phyloP scores from a whole-genome alignment of 2,329 filamentous ascomycete genomes.

The Epichloe sibirici region DNA sequence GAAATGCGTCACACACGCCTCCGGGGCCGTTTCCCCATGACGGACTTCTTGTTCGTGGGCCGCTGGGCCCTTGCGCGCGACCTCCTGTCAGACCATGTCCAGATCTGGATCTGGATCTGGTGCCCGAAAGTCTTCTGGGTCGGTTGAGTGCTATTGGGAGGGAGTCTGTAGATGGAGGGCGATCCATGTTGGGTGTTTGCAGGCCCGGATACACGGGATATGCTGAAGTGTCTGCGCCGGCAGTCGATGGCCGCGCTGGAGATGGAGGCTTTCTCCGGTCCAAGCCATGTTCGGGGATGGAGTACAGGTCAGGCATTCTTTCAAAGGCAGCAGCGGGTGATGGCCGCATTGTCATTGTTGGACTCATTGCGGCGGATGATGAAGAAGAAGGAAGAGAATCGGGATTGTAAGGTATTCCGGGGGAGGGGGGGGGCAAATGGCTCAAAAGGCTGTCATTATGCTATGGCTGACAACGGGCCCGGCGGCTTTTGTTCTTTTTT shows the following conservation, averaged over 20 bases:
- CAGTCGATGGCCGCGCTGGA: slow-evolving; percentile 5
- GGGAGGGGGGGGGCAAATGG: not conserved
- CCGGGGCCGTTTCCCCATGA: slow-evolving; percentile 26
- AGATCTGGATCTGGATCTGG: not conserved
- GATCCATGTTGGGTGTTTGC: slow-evolving; percentile 15
- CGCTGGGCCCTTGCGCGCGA: slow-evolving; percentile 13
- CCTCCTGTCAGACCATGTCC: not conserved
- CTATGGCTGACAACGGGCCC: not conserved
- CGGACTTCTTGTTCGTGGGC: slow-evolving; percentile 14
- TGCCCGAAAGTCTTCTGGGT: slow-evolving; percentile 23
- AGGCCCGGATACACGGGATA: slow-evolving; percentile 21
- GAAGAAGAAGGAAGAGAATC: not conserved
- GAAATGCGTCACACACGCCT: slow-evolving; percentile 38
- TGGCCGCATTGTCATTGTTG: slow-evolving; percentile 8
- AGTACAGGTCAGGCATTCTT: slow-evolving; percentile 8
- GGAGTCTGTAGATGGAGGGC: slow-evolving; percentile 12
- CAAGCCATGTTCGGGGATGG: slow-evolving; percentile 3
- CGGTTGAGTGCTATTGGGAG: slow-evolving; percentile 20
- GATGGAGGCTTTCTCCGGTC: slow-evolving; percentile 8
- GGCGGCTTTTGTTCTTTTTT: not conserved
- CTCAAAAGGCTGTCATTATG: not conserved
- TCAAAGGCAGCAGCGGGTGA: slow-evolving; percentile 8
- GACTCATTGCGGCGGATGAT: slow-evolving; percentile 7
- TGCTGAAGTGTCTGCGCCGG: slow-evolving; percentile 11
- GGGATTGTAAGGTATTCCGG: not conserved